Conservation (phyloP, 495 filamentous ascomycete species). For the Aspergillus bertholletiae region DNA sequence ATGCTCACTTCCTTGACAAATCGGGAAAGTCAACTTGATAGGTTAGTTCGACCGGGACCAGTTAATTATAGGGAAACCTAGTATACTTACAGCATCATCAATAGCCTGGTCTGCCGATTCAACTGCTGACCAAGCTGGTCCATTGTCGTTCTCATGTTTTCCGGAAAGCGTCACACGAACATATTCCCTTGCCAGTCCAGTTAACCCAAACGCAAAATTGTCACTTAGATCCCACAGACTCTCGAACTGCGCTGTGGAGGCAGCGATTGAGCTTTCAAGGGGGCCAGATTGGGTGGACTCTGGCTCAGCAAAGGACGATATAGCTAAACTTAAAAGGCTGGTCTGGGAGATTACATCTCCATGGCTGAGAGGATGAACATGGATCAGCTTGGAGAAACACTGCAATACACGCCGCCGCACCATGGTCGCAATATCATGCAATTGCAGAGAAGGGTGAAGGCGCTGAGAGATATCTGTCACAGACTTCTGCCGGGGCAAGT, state of each 20-base stretch:
- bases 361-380: constrained; percentile 74
- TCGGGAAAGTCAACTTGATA: constrained; percentile 59
- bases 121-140: constrained; percentile 58
- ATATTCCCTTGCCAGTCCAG: constrained; percentile 76
- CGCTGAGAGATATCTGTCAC: constrained; percentile 84
- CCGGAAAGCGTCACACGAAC: constrained; percentile 66
- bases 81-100: constrained; percentile 56
- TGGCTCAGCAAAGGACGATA: constrained; percentile 89
- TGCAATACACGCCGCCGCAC: constrained; percentile 89
- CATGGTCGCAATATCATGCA: constrained; percentile 93
- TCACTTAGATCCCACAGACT: constrained; percentile 92
- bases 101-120: constrained; percentile 65
- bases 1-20: constrained; percentile 81
- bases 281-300: constrained; percentile 82
- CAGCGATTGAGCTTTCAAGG: constrained; percentile 88
- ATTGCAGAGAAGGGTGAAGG: constrained; percentile 79
- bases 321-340: constrained; percentile 86
- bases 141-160: constrained; percentile 56
- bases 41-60: constrained; percentile 9
- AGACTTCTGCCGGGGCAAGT: constrained; percentile 76
- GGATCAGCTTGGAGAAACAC: constrained; percentile 88
- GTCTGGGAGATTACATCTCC: constrained; percentile 85
- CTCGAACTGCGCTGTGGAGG: constrained; percentile 85
- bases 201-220: constrained; percentile 91
- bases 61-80: neutral